A percentile compares a stretch with the other conserved stretches of the same genome.
These are phyloP conservation scores for Aspergillus arachidicola DNA, from an alignment of 2,329 filamentous ascomycete species.

Conservation along the genomic window DNA sequence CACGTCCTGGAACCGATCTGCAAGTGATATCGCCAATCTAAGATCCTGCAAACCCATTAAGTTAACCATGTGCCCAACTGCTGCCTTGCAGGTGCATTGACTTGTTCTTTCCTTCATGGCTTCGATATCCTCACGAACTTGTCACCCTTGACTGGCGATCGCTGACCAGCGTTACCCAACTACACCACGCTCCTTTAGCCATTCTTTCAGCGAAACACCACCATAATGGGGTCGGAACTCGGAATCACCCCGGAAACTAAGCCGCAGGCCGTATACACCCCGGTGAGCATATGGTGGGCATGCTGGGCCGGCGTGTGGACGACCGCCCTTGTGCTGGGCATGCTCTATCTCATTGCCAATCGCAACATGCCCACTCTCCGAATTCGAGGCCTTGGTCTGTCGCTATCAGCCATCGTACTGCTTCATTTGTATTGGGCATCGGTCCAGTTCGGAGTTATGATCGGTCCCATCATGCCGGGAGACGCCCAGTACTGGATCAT, in stretches of 20 bases:
- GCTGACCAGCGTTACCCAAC: slow-evolving; percentile 9
- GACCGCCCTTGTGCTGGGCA: slow-evolving; percentile 30
- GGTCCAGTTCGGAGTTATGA: slow-evolving; percentile 38
- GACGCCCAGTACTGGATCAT: slow-evolving; percentile 67
- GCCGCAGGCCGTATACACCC: slow-evolving; percentile 21
- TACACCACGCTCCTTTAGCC: slow-evolving; percentile 13
- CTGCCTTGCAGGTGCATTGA: background rate
- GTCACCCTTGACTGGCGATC: background rate
- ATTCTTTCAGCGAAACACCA: slow-evolving; percentile 1
- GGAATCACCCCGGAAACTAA: slow-evolving; percentile 31
- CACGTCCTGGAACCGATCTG: background rate
- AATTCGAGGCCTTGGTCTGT: slow-evolving; percentile 42
- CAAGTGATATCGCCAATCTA: background rate
- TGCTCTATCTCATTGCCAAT: slow-evolving; percentile 35
- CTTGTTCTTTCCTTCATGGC: background rate
- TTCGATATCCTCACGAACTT: background rate
- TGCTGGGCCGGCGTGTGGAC: slow-evolving; percentile 37
- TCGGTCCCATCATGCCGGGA: slow-evolving; percentile 49
- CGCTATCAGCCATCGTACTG: slow-evolving; percentile 37
- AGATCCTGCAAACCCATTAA: background rate
- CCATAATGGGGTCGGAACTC: slow-evolving; percentile 34
- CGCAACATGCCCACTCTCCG: slow-evolving; percentile 39
- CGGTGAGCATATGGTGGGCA: slow-evolving; percentile 34
- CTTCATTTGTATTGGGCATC: slow-evolving; percentile 44
- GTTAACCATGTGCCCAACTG: background rate